Evolutionary conservation across 768 basidiomycete species (phyloP), one percentile per base, ranked within the genome.

Genomic region (Chlorophyllum brunneum): DNA sequence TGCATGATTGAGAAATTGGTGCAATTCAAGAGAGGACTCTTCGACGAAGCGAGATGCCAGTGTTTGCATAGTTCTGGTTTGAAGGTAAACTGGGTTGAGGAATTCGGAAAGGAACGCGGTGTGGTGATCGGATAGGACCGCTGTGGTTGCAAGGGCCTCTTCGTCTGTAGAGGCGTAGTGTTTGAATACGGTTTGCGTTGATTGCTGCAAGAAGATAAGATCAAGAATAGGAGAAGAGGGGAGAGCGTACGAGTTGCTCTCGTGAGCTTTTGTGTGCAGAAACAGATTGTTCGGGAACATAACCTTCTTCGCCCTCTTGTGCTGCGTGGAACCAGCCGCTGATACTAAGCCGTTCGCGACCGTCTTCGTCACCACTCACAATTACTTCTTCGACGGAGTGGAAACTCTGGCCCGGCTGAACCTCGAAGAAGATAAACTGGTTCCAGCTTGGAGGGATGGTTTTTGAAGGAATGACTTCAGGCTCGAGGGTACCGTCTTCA

Each of bases 261-360:
- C 95, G 78, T 3, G 93, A 95, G 66, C 86, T 92, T 68, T 89
- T 87, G 27, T 77, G 58, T 45, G 79, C 74, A 18, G 70, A 59
- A 24, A 63, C 66, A 33, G 67, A 62, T 13, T 69, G 54, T 38
- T 85, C 83, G 0, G 75, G 70, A 41, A 80, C 75, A 61, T 91
- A 92, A 0, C 91, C 94, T 33, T 93, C 88, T 65, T 98, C 95
- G 9, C 90, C 92, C 57, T 88, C 84, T 62, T 95, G 84, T 0
- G 92, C 86, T 20, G 86, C 83, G 64, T 98, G 95, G 72, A 98
- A 98, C 95, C 95, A 98, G 5, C 95, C 95, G 59, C 89, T 93
- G 60, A 98, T 89, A 58, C 89, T 92, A 60, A 98, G 68, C 30
- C 95, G 74, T 59, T 86, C 78, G 38, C 83, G 70, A 0, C 85